Percentiles rank a stretch among this genome's conserved stretches.
Conservation (phyloP, 768 basidiomycete genomes). For the Fistulinella prunicolor region DNA sequence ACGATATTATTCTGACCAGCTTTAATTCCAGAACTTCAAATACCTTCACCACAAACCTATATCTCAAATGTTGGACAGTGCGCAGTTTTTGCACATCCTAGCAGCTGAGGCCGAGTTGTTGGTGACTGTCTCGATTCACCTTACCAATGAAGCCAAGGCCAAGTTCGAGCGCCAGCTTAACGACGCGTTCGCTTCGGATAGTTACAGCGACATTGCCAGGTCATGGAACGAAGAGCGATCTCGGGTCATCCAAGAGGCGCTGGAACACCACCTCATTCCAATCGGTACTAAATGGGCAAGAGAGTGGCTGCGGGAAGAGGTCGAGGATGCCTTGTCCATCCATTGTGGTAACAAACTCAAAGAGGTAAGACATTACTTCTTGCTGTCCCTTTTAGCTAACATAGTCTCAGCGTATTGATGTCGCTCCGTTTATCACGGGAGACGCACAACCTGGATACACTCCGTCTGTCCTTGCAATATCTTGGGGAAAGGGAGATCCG, state of each 20-base stretch:
- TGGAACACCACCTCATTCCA: slow-evolving; percentile 82
- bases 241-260: slow-evolving; percentile 71
- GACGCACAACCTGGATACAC: slow-evolving; percentile 68
- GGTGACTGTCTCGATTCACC: slow-evolving; percentile 68
- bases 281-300: slow-evolving; percentile 83
- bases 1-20: background rate
- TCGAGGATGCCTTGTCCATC: slow-evolving; percentile 76
- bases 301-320: slow-evolving; percentile 86
- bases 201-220: slow-evolving; percentile 78
- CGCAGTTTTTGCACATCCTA: slow-evolving; percentile 89
- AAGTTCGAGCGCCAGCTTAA: slow-evolving; percentile 72
- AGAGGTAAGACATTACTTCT: slow-evolving; percentile 47
- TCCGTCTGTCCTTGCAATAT: slow-evolving; percentile 81
- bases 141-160: slow-evolving; percentile 61
- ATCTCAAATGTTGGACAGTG: slow-evolving; percentile 58
- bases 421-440: slow-evolving; percentile 65
- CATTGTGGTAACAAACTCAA: slow-evolving; percentile 67
- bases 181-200: slow-evolving; percentile 81
- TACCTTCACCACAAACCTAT: slow-evolving; percentile 83
- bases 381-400: slow-evolving; percentile 12
- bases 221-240: slow-evolving; percentile 90
- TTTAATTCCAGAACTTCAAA: slow-evolving; percentile 76
- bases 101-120: slow-evolving; percentile 88
- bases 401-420: slow-evolving; percentile 67
- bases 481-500: slow-evolving; percentile 95